phyloP scores from a whole-genome alignment of 108 stramenopile genomes.

The Fragilariopsis cylindrus region DNA sequence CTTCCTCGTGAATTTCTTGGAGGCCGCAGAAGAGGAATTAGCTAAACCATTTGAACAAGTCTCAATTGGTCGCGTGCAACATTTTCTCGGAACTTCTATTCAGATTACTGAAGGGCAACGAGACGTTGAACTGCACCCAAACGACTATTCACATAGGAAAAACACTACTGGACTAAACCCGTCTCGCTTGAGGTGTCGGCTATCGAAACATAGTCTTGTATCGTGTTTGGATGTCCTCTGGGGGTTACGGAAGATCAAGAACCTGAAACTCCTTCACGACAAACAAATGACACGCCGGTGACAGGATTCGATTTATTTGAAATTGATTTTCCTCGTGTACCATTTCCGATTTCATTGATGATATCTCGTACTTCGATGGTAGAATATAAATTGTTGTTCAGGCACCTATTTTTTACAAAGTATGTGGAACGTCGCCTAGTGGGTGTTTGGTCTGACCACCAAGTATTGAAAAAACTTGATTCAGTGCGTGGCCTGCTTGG shows the following conservation, averaged over 20 bases:
- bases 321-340: conserved; percentile 78
- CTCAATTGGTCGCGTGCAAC: conserved; percentile 77
- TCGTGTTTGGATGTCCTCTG: conserved; percentile 65
- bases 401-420: conserved; percentile 97
- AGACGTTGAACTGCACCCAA: conserved; percentile 9
- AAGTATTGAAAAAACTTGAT: conserved; percentile 84
- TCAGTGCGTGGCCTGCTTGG: conserved; percentile 69
- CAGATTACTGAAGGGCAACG: conserved; percentile 43
- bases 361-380: conserved; percentile 72
- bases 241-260: conserved; percentile 42
- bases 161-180: conserved; percentile 21
- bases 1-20: conserved; percentile 95
- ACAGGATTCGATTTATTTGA: conserved; percentile 89
- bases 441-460: conserved; percentile 88
- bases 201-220: conserved; percentile 56
- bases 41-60: conserved; percentile 53
- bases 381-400: conserved; percentile 95
- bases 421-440: conserved; percentile 95
- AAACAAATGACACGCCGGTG: conserved; percentile 36
- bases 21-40: conserved; percentile 89
- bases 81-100: conserved; percentile 73
- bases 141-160: not conserved
- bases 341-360: conserved; percentile 92
- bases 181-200: conserved; percentile 45
- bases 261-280: conserved; percentile 44